Base-by-base conservation (phyloP, 2,329 filamentous ascomycete species). In the Sclerotinia glacialis region DNA sequence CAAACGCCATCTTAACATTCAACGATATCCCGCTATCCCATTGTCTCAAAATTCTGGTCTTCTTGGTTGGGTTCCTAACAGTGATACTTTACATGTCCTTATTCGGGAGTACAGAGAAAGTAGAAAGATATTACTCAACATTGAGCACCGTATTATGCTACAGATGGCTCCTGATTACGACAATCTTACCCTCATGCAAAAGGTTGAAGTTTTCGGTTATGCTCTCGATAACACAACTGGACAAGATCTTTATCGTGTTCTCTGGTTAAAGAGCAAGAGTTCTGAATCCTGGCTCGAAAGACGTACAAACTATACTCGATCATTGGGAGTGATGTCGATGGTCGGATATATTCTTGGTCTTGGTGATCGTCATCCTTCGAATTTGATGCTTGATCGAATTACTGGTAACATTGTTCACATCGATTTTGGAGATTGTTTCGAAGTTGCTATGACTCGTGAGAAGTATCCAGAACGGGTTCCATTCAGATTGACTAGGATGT, bases 91-190 rank as follows among this genome's bases (percentile, higher is more conserved):
- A 21, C 96, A 99, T 77, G 91, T 97, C 23, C 85, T 99, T 56
- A 99, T 99, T 75, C 88, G 95, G 70, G 95, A 99, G 77, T 99
- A 99, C 77, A 91, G 95, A 69, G 96, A 99, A 78, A 96, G 91
- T 72, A 88, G 95, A 65, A 97, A 97, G 81, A 99, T 99, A 71
- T 81, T 99, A 49, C 89, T 99, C 72, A 99, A 99, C 76, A 99
- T 99, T 71, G 95, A 99, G 80, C 95, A 99, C 77, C 90, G 96
- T 53, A 99, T 99, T 77, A 99, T 99, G 95, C 83, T 99, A 66
- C 96, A 99, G 78, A 99, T 99, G 95, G 95, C 95, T 31, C 96
- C 95, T 0, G 95, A 99, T 77, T 99, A 98, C 75, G 95, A 99
- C 76, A 97, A 97, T 74, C 87, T 99, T 56, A 98, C 96, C 0